Evolutionary conservation across 2,329 filamentous ascomycete genomes (phyloP), one percentile per base, ranked within the genome.

Genomic region (Colletotrichum horii): DNA sequence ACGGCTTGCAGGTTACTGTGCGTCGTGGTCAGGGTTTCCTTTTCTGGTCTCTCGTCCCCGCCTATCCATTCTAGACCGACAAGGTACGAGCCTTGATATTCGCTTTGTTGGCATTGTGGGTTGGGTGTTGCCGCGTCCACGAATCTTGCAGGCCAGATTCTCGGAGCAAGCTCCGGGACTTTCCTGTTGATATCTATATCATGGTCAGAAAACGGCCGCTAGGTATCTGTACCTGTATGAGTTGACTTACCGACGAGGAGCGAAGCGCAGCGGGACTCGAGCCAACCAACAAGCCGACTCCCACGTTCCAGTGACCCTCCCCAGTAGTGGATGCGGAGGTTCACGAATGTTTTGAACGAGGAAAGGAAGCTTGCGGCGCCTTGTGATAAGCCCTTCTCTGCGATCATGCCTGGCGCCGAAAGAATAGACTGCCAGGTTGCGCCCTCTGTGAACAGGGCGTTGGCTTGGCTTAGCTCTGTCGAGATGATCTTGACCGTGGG

Each of bases 291-390:
- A 64, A 93, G 88, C 15, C 86, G 84, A 24, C 88, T 89, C 2
- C 91, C 90, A 70, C 88, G 90, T 2, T 87, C 83, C 2, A 87
- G 83, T 3, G 91, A 91, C 8, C 88, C 83, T 2, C 91, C 92
- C 93, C 93, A 94, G 81, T 92, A 94, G 62, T 92, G 91, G 2
- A 91, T 86, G 72, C 93, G 89, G 67, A 94, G 88, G 78, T 89
- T 91, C 72, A 92, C 82, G 79, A 92, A 94, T 68, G 84, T 89
- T 70, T 85, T 87, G 80, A 90, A 91, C 1, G 83, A 79, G 2
- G 78, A 78, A 8, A 93, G 79, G 77, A 94, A 94, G 4, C 88
- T 86, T 2, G 76, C 68, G 7, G 84, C 83, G 14, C 84, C 86
- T 12, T 74, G 66, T 0, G 77, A 24, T n/a, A 75, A n/a, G 16